Base-by-base conservation (phyloP, 202 grass and related monocot species). In the Panicum virgatum region DNA sequence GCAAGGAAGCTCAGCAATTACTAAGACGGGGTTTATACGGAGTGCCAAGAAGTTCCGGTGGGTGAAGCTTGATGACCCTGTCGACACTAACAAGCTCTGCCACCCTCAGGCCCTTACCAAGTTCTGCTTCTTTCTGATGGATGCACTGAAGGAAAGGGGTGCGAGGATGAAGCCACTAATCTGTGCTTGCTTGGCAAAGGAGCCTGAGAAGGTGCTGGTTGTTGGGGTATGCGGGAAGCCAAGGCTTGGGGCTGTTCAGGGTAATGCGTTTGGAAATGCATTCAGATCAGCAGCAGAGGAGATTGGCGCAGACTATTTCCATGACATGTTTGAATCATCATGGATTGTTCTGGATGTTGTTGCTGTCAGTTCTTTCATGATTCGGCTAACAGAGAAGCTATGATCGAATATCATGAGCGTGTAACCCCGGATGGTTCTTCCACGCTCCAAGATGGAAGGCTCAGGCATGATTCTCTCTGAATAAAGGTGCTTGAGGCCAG, bases 301-400 rank as follows among this genome's bases (percentile, higher is more conserved):
- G 79, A 92, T 93, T 0, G 84, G 82, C 5, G 90, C 88, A 0
- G 95, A 93, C 46, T 91, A 79, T 88, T 91, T 86, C 76, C 90
- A 95, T 75, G 92, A 98, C 78, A 85, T 95, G 76, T 94, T 98
- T 88, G 95, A 98, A 69, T 93, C 92, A 66, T 98, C 95, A 64
- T 95, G 92, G 90, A 95, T 95, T 73, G 78, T 98, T 68, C 81
- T 98, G 4, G 92, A 77, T 29, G 58, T 77, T 36, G 76, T 79
- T 66, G 76, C 61, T 51, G 61, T 80, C 62, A 80, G 77, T 20
- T 80, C 77, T 66, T 79, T 79, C 77, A 98, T 95, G 95, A 83
- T 95, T 43, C 69, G 90, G 51, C 83, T 98, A 61, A 93, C 88
- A 2, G 92, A 98, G 68, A 98, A 92, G 80, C 82, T 98, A 19